phyloP scores from a whole-genome alignment of 176 grass and related monocot species.

The Chloris gayana region DNA sequence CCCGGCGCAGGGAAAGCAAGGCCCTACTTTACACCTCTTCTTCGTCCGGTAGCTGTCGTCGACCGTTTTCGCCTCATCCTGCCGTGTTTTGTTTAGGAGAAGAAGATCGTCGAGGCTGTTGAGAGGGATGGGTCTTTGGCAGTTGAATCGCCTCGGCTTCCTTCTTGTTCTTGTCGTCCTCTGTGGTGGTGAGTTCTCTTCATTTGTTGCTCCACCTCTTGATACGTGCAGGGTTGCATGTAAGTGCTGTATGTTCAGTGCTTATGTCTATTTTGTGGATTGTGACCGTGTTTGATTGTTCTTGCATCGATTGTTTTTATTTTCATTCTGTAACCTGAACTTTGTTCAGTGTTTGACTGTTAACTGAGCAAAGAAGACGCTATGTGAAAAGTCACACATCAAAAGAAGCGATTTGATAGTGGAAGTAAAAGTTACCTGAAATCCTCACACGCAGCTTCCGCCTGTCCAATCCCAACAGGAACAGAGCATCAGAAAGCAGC shows the following conservation, averaged over 20 bases:
- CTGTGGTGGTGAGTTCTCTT: conserved; percentile 45
- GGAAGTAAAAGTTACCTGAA: not conserved
- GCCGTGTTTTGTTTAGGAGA: conserved; percentile 1
- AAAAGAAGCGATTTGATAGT: not conserved
- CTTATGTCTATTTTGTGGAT: not conserved
- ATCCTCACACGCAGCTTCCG: not conserved
- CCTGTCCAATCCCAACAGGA: conserved; percentile 18
- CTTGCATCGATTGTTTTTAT: not conserved
- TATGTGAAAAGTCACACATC: not conserved
- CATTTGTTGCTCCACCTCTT: not conserved
- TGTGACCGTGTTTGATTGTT: not conserved
- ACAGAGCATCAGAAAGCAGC: conserved; percentile 12
- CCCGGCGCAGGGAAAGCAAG: conserved; percentile 21
- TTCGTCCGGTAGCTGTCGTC: conserved; percentile 16
- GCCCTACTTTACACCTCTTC: conserved; percentile 60
- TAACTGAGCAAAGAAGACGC: not conserved
- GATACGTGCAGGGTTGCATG: not conserved
- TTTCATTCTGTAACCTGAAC: not conserved
- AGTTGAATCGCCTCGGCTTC: conserved; percentile 21
- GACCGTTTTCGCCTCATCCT: not conserved
- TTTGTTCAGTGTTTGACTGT: not conserved
- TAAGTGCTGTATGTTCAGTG: not conserved
- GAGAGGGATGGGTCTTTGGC: conserved; percentile 32
- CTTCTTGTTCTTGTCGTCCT: conserved; percentile 33
- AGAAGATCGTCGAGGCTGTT: not conserved